A percentile compares a stretch with the other conserved stretches of the same genome.
Conservation (phyloP, 2,329 filamentous ascomycete genomes). For the Sphaerulina populicola region DNA sequence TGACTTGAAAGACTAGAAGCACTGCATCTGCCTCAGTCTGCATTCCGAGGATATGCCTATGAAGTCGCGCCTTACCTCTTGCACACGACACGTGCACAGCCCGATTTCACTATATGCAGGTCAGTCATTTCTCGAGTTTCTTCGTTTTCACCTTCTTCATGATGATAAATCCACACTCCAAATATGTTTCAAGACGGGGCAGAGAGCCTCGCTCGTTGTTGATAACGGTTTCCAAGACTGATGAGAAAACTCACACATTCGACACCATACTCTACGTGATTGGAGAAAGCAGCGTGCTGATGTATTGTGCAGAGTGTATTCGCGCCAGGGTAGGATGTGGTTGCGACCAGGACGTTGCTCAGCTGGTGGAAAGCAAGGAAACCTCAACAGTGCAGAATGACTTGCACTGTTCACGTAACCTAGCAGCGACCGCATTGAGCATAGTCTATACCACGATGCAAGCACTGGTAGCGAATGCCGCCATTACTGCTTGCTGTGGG, state of each 20-base stretch:
- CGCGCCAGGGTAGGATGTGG: not conserved
- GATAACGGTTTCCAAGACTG: constrained; percentile 4
- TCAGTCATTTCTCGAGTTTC: constrained; percentile 4
- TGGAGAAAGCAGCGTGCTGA: not conserved
- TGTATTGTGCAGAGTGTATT: not conserved
- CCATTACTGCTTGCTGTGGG: not conserved
- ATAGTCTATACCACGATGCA: not conserved
- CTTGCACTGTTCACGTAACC: not conserved
- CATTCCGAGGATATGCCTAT: too few relatives aligned
- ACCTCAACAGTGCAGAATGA: not conserved
- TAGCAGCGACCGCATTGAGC: not conserved
- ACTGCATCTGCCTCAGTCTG: not conserved
- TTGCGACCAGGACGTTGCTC: not conserved
- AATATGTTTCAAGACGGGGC: constrained; percentile 33
- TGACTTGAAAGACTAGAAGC: not conserved
- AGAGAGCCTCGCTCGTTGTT: constrained; percentile 21
- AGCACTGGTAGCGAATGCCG: not conserved
- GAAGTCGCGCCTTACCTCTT: too few relatives aligned
- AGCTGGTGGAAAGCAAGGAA: not conserved
- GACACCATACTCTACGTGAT: not conserved
- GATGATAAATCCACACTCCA: constrained; percentile 25
- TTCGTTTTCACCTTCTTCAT: constrained; percentile 5
- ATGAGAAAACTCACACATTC: not conserved
- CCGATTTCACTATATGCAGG: constrained; percentile 2
- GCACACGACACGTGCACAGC: not conserved